These are phyloP conservation scores for Xylaria multiplex DNA, from an alignment of 2,329 filamentous ascomycete species.

Conservation along the genomic window DNA sequence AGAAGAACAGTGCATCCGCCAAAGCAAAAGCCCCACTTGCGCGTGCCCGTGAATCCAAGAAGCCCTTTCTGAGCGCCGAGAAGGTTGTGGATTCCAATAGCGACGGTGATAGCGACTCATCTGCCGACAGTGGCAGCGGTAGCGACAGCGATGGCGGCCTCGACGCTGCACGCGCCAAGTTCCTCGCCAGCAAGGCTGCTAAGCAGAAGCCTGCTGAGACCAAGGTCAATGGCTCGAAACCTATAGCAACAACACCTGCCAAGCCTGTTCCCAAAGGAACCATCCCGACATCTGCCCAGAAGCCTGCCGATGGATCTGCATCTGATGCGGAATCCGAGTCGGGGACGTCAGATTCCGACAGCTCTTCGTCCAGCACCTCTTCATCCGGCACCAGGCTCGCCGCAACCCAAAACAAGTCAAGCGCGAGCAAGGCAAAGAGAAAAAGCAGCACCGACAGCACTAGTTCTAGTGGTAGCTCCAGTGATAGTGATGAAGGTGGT, in stretches of 20 bases:
- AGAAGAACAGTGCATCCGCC: slow-evolving; percentile 39
- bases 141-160: slow-evolving; percentile 43
- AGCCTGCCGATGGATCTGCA: slow-evolving; percentile 38
- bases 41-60: slow-evolving; percentile 35
- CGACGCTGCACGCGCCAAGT: slow-evolving; percentile 48
- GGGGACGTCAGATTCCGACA: slow-evolving; percentile 22
- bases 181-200: slow-evolving; percentile 43
- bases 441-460: slow-evolving; percentile 44
- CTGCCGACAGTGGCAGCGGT: slow-evolving; percentile 50
- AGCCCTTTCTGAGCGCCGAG: slow-evolving; percentile 36
- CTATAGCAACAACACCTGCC: slow-evolving; percentile 30
- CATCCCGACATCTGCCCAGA: slow-evolving; percentile 39
- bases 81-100: slow-evolving; percentile 45
- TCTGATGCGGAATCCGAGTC: slow-evolving; percentile 35
- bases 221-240: slow-evolving; percentile 38
- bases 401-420: slow-evolving; percentile 40
- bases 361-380: slow-evolving; percentile 13
- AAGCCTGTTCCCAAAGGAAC: slow-evolving; percentile 39
- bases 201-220: slow-evolving; percentile 44
- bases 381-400: slow-evolving; percentile 26
- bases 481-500: slow-evolving; percentile 28
- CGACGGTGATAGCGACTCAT: slow-evolving; percentile 50
- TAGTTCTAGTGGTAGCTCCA: slow-evolving; percentile 50
- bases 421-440: slow-evolving; percentile 25
- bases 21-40: slow-evolving; percentile 37